These are phyloP conservation scores for Aegilops umbellulata DNA, from an alignment of 176 grass and related monocot genomes.

Conservation along the genomic window DNA sequence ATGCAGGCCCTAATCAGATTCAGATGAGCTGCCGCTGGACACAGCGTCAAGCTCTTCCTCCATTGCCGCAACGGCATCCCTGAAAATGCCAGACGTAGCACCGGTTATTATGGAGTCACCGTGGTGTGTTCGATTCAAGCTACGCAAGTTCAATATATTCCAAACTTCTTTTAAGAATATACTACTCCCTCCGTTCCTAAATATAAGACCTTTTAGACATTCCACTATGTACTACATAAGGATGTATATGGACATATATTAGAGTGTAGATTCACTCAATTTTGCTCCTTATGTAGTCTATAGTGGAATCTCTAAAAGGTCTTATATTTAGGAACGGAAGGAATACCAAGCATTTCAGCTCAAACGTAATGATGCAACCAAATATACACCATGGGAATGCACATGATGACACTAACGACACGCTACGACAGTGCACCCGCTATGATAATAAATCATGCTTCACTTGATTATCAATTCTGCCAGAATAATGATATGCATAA, in stretches of 20 bases:
- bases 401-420: not conserved
- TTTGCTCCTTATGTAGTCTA: no score
- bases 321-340: no score
- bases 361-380: not conserved
- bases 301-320: no score
- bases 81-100: not conserved
- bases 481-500: no score
- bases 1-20: not conserved
- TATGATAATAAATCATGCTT: not conserved
- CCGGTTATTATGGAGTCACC: not conserved
- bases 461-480: no score
- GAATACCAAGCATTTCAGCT: no score
- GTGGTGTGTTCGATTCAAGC: not conserved
- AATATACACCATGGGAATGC: not conserved
- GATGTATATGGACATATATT: no score
- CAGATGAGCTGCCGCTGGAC: not conserved
- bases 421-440: not conserved
- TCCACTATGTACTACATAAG: no score
- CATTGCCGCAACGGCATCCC: constrained; percentile 30
- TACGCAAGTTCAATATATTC: not conserved
- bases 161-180: no score
- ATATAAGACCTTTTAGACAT: no score
- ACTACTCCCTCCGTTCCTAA: no score
- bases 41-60: not conserved
- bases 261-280: no score